Evolutionary conservation across 2,329 filamentous ascomycete genomes (phyloP).

Genomic region (Pestalotiopsis sp.): DNA sequence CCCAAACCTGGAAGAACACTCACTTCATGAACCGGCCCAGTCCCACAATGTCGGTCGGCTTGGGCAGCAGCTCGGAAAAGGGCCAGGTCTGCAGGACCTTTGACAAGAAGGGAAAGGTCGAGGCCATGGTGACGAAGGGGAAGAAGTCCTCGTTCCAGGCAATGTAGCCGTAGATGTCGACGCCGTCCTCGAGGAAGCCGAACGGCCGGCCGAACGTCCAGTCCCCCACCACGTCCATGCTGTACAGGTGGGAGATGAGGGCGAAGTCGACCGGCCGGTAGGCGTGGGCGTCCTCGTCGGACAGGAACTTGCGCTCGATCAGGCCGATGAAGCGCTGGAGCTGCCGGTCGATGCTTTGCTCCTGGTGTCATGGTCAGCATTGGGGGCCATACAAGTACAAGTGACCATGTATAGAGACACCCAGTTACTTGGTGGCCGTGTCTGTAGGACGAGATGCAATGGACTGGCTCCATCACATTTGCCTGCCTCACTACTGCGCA

Average conservation of each 20-base stretch:
- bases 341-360: conserved; percentile 29
- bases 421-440: too few species aligned
- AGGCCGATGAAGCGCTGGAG: conserved; percentile 27
- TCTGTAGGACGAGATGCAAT: too few species aligned
- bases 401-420: too few species aligned
- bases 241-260: conserved; percentile 39
- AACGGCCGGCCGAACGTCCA: conserved; percentile 33
- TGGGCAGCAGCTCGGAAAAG: conserved; percentile 16
- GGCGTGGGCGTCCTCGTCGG: conserved; percentile 1
- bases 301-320: conserved; percentile 17
- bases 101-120: conserved; percentile 16
- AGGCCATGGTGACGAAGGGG: conserved; percentile 15
- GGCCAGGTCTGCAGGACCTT: conserved; percentile 18
- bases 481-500: conserved; percentile 15
- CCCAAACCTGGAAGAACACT: not conserved
- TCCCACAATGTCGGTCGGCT: conserved; percentile 13
- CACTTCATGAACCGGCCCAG: conserved; percentile 18
- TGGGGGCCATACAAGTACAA: not conserved
- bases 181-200: conserved; percentile 33
- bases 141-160: conserved; percentile 21
- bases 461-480: not conserved
- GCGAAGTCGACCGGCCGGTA: conserved; percentile 35
- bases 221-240: conserved; percentile 37
- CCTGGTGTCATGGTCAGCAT: conserved; percentile 7
- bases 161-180: conserved; percentile 28